These are phyloP conservation scores for Tulasnella sp. DNA, from an alignment of 768 basidiomycete species.

Conservation along the genomic window DNA sequence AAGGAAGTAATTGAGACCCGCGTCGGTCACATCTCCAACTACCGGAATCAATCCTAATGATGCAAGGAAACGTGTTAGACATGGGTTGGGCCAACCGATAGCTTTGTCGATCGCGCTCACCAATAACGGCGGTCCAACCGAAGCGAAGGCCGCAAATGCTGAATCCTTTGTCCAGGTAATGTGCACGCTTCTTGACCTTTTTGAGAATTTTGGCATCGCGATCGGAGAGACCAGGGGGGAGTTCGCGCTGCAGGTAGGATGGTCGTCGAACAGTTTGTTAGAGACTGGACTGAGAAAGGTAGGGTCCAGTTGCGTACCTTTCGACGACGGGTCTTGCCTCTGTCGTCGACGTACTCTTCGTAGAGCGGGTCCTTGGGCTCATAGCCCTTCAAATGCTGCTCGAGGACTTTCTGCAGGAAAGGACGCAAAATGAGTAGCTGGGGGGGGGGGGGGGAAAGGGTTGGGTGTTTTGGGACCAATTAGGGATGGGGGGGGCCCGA, in stretches of 20 bases:
- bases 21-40: conserved; percentile 63
- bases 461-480: too few species aligned
- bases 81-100: neutral
- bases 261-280: neutral
- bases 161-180: conserved; percentile 83
- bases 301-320: neutral
- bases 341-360: conserved; percentile 54
- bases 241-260: conserved; percentile 49
- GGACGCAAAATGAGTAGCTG: neutral
- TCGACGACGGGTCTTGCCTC: neutral
- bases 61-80: neutral
- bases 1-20: conserved; percentile 65
- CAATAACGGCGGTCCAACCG: conserved; percentile 80
- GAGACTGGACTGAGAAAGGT: neutral
- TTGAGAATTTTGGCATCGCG: conserved; percentile 72
- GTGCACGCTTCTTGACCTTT: conserved; percentile 56
- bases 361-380: conserved; percentile 72
- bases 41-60: conserved; percentile 58
- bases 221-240: conserved; percentile 70
- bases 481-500: too few species aligned
- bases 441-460: too few species aligned
- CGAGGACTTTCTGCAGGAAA: conserved; percentile 50
- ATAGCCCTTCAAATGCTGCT: conserved; percentile 61
- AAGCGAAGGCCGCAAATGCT: conserved; percentile 73
- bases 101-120: conserved; percentile 36